Evolutionary conservation across 2,329 filamentous ascomycete genomes (phyloP), one percentile per base, ranked within the genome.

Genomic region (Pochonia chlamydosporia): DNA sequence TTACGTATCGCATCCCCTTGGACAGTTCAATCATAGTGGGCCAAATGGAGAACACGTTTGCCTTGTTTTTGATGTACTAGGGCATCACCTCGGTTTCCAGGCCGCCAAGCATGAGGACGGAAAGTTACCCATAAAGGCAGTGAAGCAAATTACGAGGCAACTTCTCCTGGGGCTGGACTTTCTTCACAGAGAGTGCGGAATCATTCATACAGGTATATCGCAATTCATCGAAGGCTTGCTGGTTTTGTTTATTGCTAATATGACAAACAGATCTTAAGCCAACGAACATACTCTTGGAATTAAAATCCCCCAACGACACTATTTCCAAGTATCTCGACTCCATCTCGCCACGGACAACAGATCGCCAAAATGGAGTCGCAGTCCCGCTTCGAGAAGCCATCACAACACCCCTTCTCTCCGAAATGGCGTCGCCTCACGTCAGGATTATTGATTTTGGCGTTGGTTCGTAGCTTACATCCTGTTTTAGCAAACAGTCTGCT

Each of bases 361-460:
- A 36, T 25, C 18, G 10, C 13, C 28, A 18, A 36, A 11, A 24
- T 44, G 21, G 42, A 25, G 30, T 13, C 3, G n/a, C n/a, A 35
- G 16, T 33, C 7, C 42, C 42, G 14, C 42, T 36, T 36, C 42
- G 30, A 3, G 42, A 44, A 30, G 30, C 26, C 10, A 36, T 44
- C 26, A 35, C 28, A 21, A 44, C 30, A 16, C 42, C 30, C 13
- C 42, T 24, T 9, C 13, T 44, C 13, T 44, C 42, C 7, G 42
- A 36, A 36, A 35, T 44, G 13, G 13, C 13, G 16, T 24, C 16
- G 9, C 42, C 16, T 21, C 26, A 35, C 20, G 42, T 44, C 20
- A 33, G 30, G n/a, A 44, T 44, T 25, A 44, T 44, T 44, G 42
- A 44, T 23, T 44, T 44, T 36, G 42, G 42, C 20, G 30, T 44